Evolutionary conservation across 176 grass and related monocot genomes (phyloP).

Genomic region (Leersia perrieri): DNA sequence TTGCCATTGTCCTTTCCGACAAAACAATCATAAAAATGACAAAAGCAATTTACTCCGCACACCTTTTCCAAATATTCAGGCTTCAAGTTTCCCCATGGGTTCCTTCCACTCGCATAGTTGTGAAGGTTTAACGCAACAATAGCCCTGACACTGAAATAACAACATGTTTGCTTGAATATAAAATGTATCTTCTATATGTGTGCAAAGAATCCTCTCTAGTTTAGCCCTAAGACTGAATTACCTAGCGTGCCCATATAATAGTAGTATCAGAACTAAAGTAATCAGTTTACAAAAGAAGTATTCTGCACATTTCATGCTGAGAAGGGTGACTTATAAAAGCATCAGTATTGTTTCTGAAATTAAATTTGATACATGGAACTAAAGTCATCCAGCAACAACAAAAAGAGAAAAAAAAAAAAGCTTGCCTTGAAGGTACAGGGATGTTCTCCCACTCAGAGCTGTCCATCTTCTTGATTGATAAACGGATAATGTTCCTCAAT

Average conservation of each 20-base stretch:
- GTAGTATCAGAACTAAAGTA: constrained; percentile 1
- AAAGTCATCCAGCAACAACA: neutral
- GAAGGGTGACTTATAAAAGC: neutral
- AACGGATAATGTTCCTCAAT: constrained; percentile 68
- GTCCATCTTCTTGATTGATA: constrained; percentile 84
- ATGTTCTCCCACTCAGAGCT: constrained; percentile 83
- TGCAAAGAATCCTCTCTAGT: constrained; percentile 15
- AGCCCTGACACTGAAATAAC: constrained; percentile 80
- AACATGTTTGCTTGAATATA: constrained; percentile 17
- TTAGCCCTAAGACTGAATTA: neutral
- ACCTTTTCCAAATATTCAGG: constrained; percentile 97
- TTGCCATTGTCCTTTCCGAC: neutral
- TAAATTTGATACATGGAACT: constrained; percentile 14
- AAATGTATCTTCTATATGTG: constrained; percentile 1
- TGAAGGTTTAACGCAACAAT: constrained; percentile 98
- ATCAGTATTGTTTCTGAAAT: neutral
- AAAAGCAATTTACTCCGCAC: constrained; percentile 18
- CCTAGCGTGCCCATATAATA: neutral
- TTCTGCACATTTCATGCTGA: neutral
- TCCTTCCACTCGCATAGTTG: constrained; percentile 93
- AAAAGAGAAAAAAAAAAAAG: constrained; percentile 18
- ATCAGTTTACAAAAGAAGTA: neutral
- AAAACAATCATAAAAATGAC: constrained; percentile 14
- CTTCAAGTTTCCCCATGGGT: constrained; percentile 96
- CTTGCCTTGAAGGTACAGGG: constrained; percentile 80